A percentile compares a stretch with the other conserved stretches of the same genome.
Conservation (phyloP, 2,329 filamentous ascomycete species). For the Aspergillus spinulosporus region DNA sequence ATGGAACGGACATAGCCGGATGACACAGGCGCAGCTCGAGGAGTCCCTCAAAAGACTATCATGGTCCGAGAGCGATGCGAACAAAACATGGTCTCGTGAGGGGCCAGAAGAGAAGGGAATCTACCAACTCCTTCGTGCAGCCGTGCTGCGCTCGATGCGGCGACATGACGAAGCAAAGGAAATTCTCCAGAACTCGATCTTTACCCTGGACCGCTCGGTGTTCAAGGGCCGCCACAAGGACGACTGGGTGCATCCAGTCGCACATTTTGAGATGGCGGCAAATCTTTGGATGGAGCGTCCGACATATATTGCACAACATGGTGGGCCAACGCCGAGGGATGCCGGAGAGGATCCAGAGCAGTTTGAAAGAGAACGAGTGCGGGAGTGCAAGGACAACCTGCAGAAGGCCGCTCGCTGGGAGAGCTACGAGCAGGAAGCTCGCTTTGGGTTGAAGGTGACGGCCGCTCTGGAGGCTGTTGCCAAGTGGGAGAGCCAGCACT, state of each 20-base stretch:
- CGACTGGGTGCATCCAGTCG: constrained; percentile 69
- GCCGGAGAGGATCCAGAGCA: constrained; percentile 7
- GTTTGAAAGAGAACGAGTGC: constrained; percentile 45
- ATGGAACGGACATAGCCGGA: constrained; percentile 86
- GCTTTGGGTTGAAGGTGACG: constrained; percentile 53
- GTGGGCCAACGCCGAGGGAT: constrained; percentile 10
- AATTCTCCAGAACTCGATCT: constrained; percentile 62
- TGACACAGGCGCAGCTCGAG: constrained; percentile 66
- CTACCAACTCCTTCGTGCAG: constrained; percentile 65
- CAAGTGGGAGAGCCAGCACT: constrained; percentile 42
- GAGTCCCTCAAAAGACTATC: constrained; percentile 62
- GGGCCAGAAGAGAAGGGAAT: constrained; percentile 63
- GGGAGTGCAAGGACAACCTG: constrained; percentile 57
- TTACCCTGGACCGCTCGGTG: constrained; percentile 56
- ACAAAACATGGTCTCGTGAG: constrained; percentile 54
- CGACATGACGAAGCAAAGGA: constrained; percentile 64
- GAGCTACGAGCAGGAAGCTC: constrained; percentile 61
- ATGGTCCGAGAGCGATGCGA: constrained; percentile 66
- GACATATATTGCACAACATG: constrained; percentile 39
- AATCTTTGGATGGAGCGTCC: constrained; percentile 71
- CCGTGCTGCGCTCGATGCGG: constrained; percentile 65
- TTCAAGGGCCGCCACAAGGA: constrained; percentile 55
- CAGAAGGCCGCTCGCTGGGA: constrained; percentile 62
- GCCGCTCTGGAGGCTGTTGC: constrained; percentile 47
- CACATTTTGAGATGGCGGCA: constrained; percentile 83